phyloP scores from a whole-genome alignment of 768 basidiomycete genomes.

The Pleurotus tuoliensis region DNA sequence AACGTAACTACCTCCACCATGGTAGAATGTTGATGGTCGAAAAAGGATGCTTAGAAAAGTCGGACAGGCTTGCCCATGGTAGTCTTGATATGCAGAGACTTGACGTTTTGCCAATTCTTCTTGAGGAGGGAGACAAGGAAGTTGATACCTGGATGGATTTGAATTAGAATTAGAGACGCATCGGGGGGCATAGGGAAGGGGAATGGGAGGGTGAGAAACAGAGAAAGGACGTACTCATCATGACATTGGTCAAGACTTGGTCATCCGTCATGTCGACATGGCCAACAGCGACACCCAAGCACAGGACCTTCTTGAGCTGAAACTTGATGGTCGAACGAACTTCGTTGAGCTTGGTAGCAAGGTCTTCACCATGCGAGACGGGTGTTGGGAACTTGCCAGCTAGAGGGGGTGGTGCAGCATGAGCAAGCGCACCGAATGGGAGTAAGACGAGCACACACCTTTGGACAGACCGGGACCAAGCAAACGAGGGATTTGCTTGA shows the following conservation, averaged over 20 bases:
- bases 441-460: constrained; percentile 46
- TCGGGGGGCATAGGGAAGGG: background rate
- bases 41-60: constrained; percentile 59
- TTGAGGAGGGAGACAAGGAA: constrained; percentile 98
- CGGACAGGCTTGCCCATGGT: constrained; percentile 99
- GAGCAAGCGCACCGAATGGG: background rate
- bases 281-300: constrained; percentile 97
- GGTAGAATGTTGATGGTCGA: constrained; percentile 14
- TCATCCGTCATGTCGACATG: constrained; percentile 98
- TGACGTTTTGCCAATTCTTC: constrained; percentile 99
- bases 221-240: constrained; percentile 66
- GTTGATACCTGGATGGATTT: constrained; percentile 76
- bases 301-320: constrained; percentile 99
- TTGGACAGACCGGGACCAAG: constrained; percentile 99
- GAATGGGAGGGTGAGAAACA: constrained; percentile 4
- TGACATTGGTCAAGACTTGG: constrained; percentile 95
- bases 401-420: constrained; percentile 21
- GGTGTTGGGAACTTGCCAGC: constrained; percentile 99
- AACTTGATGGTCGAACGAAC: constrained; percentile 99
- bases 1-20: constrained; percentile 7
- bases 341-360: constrained; percentile 86
- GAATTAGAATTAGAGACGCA: too few species aligned
- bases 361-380: constrained; percentile 88
- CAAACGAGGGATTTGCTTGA: constrained; percentile 99
- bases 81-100: constrained; percentile 96